Evolutionary conservation across 1,284 basidiomycete species (phyloP), one percentile per base, ranked within the genome.

Genomic region (Cerioporus squamosus): DNA sequence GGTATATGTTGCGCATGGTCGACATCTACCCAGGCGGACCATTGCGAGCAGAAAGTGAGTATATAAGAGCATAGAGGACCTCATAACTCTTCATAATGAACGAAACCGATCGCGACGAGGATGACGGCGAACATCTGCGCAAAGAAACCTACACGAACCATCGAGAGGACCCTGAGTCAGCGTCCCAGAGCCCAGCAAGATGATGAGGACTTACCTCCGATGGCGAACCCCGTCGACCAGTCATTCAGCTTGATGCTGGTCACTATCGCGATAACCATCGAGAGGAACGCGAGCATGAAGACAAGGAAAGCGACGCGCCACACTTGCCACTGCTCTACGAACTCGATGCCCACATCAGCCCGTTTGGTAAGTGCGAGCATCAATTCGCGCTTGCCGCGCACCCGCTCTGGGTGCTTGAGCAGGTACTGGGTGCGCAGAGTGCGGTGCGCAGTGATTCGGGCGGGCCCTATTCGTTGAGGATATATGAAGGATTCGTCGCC

Each of bases 311-410:
- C 55, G 45, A 68, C 53, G 15, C 60, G 58, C 2, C 8, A 17
- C 26, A 62, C 43, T 29, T 61, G 48, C 57, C 64, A 65, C n/a
- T 64, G 53, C 55, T 66, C 66, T 20, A 68, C 65, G 44, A 66
- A 68, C 51, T 68, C 64, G 33, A 68, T 55, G 18, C 66, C 62
- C n/a, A 58, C 52, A 24, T 58, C 64, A 7, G 61, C 17, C 1
- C 50, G 51, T 33, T 49, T 33, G 0, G 60, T 66, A 14, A 68
- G 47, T 6, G 59, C 63, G 20, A 49, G 54, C 62, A 66, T 62
- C 38, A 65, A 60, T 17, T 64, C 63, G 23, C 51, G 55, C 20
- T 59, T 23, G 48, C 60, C 61, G 18, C 48, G 50, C 60, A 67
- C 52, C 29, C 36, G 48, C 2, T 55, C 54, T 15, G 67, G 66